Evolutionary conservation across 768 basidiomycete genomes (phyloP).

Genomic region (Phanerodontia chrysosporium): DNA sequence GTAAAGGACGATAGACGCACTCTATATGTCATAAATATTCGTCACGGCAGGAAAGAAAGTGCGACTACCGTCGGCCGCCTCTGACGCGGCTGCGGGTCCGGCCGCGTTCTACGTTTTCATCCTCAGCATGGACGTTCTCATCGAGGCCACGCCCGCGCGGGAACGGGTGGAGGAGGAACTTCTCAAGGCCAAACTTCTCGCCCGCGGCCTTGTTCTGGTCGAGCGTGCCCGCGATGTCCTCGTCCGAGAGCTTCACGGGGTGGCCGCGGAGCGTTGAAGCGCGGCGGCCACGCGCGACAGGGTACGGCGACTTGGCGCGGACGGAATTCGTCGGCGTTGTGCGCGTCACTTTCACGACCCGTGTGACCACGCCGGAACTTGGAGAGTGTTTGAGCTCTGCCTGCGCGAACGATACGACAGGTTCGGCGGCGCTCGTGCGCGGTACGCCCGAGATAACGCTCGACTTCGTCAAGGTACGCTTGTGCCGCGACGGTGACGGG

Average conservation of each 20-base stretch:
- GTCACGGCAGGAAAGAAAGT: not conserved
- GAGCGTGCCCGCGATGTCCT: slow-evolving; percentile 12
- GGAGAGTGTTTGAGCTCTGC: slow-evolving; percentile 11
- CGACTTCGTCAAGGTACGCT: slow-evolving; percentile 1
- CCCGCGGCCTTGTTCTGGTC: not conserved
- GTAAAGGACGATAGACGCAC: not conserved
- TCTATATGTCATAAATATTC: slow-evolving; percentile 6
- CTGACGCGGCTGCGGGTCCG: slow-evolving; percentile 12
- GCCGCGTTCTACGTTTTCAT: slow-evolving; percentile 12
- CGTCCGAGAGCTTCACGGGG: slow-evolving; percentile 9
- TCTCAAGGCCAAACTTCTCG: slow-evolving; percentile 14
- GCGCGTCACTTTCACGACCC: slow-evolving; percentile 3
- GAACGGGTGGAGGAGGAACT: slow-evolving; percentile 7
- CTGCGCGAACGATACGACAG: slow-evolving; percentile 16
- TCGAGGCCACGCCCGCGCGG: slow-evolving; percentile 4
- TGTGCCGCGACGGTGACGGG: not conserved
- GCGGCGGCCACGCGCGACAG: slow-evolving; percentile 12
- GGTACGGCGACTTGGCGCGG: slow-evolving; percentile 14
- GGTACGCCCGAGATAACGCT: not conserved
- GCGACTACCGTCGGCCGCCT: slow-evolving; percentile 1
- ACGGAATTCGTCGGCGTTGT: not conserved
- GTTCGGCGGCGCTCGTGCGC: slow-evolving; percentile 14
- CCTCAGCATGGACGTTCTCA: slow-evolving; percentile 8
- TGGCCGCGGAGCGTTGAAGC: not conserved
- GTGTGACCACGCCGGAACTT: slow-evolving; percentile 2